Conservation (phyloP, 805 yeast genomes). For the Barnettozyma salicaria region DNA sequence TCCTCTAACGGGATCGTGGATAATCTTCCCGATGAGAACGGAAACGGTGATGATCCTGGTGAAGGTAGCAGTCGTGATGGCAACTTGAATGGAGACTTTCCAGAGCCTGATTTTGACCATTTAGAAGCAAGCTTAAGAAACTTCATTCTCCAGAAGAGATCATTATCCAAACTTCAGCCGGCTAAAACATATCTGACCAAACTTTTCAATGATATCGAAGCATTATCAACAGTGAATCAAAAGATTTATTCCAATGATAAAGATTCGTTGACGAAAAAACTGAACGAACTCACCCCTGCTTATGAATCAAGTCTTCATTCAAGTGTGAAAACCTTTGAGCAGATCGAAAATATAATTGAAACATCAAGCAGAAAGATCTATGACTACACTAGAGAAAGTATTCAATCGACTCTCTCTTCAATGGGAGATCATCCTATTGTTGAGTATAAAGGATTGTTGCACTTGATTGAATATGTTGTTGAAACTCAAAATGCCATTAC, state of each 20-base stretch:
- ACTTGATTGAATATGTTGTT: conserved; percentile 61
- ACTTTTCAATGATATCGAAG: conserved; percentile 56
- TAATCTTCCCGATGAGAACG: conserved; percentile 32
- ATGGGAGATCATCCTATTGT: conserved; percentile 47
- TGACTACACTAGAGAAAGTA: conserved; percentile 48
- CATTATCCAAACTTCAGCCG: conserved; percentile 83
- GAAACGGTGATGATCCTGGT: conserved; percentile 33
- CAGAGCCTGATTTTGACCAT: conserved; percentile 65
- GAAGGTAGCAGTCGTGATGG: conserved; percentile 28
- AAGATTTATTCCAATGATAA: conserved; percentile 46
- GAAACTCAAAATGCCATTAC: conserved; percentile 65
- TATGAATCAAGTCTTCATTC: conserved; percentile 48
- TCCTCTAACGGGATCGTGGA: conserved; percentile 50
- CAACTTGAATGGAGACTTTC: conserved; percentile 27
- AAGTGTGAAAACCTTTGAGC: conserved; percentile 50
- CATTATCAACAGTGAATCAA: conserved; percentile 58
- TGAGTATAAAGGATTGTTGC: conserved; percentile 56
- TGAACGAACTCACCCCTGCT: conserved; percentile 57
- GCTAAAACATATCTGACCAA: conserved; percentile 83
- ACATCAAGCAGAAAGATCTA: conserved; percentile 50
- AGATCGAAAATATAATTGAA: conserved; percentile 61
- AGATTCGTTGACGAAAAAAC: conserved; percentile 38
- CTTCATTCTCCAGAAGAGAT: conserved; percentile 83
- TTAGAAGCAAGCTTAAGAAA: conserved; percentile 80
- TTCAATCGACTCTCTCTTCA: conserved; percentile 44